Base-by-base conservation (phyloP, 192 early-diverging fungal species). In the Rhizoclosmatium sp. region DNA sequence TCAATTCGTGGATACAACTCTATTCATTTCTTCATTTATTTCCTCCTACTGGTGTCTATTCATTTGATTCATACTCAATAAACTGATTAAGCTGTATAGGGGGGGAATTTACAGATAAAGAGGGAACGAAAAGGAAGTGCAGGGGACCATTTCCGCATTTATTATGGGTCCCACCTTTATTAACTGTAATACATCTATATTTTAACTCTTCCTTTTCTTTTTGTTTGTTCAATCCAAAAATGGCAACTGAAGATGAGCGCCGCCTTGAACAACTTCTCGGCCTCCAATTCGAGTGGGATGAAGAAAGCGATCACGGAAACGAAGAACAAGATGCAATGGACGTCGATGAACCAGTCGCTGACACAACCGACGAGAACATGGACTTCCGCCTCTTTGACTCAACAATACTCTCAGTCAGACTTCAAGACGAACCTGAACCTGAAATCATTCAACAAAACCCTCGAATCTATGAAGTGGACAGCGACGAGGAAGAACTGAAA, bases 261-360 rank as follows among this genome's bases (percentile, higher is more conserved):
- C 69, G 69, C 47, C 69, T 71, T 56, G 69, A 71, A 5, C 21
- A 19, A n/a, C 69, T 71, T 31, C 69, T 71, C 49, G n/a, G 49
- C n/a, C 54, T 7, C 12, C 69, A 71, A 45, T 71, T 71, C 39
- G 69, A 71, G 21, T 71, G 5, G 10, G 69, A 71, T 31, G 49
- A 58, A 71, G 23, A 56, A 21, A 21, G 3, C n/a, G 51, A 49
- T 39, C 23, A 40, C 2, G n/a, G 31, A 16, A 47, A 47, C 4
- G 39, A 71, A 2, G 40, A 12, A 12, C 10, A 19, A n/a, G 51
- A 21, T 14, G 19, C n/a, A 9, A 56, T 45, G 69, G 49, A 49
- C 39, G 39, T 19, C 7, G 69, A 49, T 12, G 69, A 45, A n/a
- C 31, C 31, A 31, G 31, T 31, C 31, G 31, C 31, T 31, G 31